These are phyloP conservation scores for Oidiodendron maius DNA, from an alignment of 495 filamentous ascomycete genomes.

Conservation along the genomic window DNA sequence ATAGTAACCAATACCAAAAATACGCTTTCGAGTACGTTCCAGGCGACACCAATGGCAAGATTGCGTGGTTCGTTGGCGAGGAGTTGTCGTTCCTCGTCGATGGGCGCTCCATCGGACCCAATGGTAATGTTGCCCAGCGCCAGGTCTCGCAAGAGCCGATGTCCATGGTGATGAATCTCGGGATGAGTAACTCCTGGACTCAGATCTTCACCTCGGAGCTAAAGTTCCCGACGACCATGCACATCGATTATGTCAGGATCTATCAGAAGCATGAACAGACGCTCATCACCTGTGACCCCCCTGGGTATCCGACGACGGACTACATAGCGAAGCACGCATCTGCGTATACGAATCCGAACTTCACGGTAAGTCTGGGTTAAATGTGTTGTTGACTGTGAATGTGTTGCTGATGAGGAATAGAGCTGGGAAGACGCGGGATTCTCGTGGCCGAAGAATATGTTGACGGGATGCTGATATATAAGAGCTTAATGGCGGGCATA, in stretches of 20 bases:
- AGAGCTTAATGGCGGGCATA: no score
- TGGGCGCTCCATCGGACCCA: slow-evolving; percentile 59
- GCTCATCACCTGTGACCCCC: slow-evolving; percentile 67
- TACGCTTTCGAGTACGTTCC: slow-evolving; percentile 71
- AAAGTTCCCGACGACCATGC: slow-evolving; percentile 59
- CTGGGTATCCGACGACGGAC: slow-evolving; percentile 59
- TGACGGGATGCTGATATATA: slow-evolving; percentile 21
- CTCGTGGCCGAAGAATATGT: slow-evolving; percentile 41
- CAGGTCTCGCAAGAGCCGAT: slow-evolving; percentile 66
- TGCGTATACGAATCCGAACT: slow-evolving; percentile 61
- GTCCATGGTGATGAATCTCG: slow-evolving; percentile 66
- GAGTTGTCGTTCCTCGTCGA: slow-evolving; percentile 62
- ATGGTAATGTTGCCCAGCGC: slow-evolving; percentile 68
- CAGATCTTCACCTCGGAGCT: slow-evolving; percentile 50
- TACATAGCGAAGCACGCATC: slow-evolving; percentile 61
- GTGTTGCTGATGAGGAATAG: slow-evolving; percentile 12
- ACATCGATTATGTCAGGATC: slow-evolving; percentile 69
- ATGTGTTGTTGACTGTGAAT: background rate
- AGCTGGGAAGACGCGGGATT: slow-evolving; percentile 41
- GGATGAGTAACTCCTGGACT: slow-evolving; percentile 62
- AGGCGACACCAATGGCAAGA: slow-evolving; percentile 46
- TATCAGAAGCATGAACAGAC: slow-evolving; percentile 55
- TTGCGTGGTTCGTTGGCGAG: slow-evolving; percentile 66
- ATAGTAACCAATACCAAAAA: slow-evolving; percentile 64
- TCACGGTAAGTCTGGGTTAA: slow-evolving; percentile 44